phyloP scores from a whole-genome alignment of 352 stramenopile species.

The Phytophthora idaei region DNA sequence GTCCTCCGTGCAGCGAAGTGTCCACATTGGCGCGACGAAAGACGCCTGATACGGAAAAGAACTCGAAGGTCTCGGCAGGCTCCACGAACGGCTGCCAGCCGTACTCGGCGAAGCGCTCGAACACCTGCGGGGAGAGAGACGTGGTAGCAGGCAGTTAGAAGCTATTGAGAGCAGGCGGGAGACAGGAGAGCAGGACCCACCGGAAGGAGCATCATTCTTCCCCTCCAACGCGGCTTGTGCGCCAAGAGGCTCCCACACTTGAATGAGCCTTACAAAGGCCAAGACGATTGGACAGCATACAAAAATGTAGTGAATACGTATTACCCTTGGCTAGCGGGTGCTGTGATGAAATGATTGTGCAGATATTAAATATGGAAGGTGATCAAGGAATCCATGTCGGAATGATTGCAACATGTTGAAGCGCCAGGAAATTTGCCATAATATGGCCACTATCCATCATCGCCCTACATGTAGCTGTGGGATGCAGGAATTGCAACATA shows the following conservation, averaged over 20 bases:
- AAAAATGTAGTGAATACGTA: conserved; percentile 16
- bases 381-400: background rate
- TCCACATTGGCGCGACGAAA: conserved; percentile 73
- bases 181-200: conserved; percentile 26
- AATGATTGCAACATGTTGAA: conserved; percentile 5
- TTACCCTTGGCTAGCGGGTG: background rate
- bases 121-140: conserved; percentile 44
- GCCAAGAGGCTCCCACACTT: conserved; percentile 30
- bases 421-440: too few species aligned
- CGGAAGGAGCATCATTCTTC: conserved; percentile 52
- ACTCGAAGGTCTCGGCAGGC: conserved; percentile 85
- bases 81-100: conserved; percentile 83
- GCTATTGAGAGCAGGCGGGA: background rate
- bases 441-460: too few species aligned
- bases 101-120: conserved; percentile 80
- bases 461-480: background rate
- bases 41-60: conserved; percentile 81
- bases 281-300: conserved; percentile 25
- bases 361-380: conserved; percentile 1
- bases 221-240: conserved; percentile 36
- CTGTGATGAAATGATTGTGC: conserved; percentile 1
- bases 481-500: background rate
- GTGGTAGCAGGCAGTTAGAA: conserved; percentile 1
- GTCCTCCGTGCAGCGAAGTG: conserved; percentile 47
- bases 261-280: conserved; percentile 27